These are phyloP conservation scores for Phytophthora multivora DNA, from an alignment of 352 stramenopile species.

Conservation along the genomic window DNA sequence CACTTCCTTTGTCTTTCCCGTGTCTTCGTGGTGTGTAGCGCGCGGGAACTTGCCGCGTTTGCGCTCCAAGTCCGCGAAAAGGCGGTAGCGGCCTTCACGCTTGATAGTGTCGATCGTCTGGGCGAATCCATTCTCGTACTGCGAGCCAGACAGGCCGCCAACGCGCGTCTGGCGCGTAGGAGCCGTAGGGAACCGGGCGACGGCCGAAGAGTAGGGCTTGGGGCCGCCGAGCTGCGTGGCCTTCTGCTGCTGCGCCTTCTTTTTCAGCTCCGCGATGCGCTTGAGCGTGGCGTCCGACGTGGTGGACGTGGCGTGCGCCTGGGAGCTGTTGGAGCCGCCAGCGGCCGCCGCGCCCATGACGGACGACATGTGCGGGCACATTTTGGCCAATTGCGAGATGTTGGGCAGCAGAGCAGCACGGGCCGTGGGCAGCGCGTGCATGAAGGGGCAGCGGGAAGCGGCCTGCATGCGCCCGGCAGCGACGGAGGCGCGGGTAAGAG, in stretches of 20 bases:
- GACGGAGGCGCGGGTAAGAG: slow-evolving; percentile 72
- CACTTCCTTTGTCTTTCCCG: slow-evolving; percentile 81
- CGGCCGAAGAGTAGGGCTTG: slow-evolving; percentile 47
- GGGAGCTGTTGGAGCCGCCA: slow-evolving; percentile 49
- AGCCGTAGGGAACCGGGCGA: slow-evolving; percentile 62
- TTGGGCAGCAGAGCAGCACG: slow-evolving; percentile 83
- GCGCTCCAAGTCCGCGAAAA: slow-evolving; percentile 88
- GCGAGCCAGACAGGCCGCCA: slow-evolving; percentile 55
- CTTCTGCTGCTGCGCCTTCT: slow-evolving; percentile 53
- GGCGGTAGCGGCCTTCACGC: slow-evolving; percentile 85
- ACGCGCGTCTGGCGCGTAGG: slow-evolving; percentile 61
- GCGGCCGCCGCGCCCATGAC: slow-evolving; percentile 67
- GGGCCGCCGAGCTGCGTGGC: slow-evolving; percentile 24
- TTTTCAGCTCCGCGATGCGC: slow-evolving; percentile 76
- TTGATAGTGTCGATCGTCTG: slow-evolving; percentile 85
- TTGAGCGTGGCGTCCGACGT: slow-evolving; percentile 70
- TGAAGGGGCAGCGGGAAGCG: slow-evolving; percentile 83
- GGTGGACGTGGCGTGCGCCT: slow-evolving; percentile 63
- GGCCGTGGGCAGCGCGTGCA: slow-evolving; percentile 75
- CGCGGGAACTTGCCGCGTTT: slow-evolving; percentile 86
- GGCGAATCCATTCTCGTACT: slow-evolving; percentile 77
- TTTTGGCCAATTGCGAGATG: slow-evolving; percentile 83
- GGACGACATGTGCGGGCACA: slow-evolving; percentile 88
- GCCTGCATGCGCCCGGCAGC: slow-evolving; percentile 72
- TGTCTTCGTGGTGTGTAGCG: slow-evolving; percentile 72